A percentile compares a stretch with the other conserved stretches of the same genome.
These are phyloP conservation scores for Trypanosoma congolense DNA, from an alignment of 208 protist genomes.

Conservation along the genomic window DNA sequence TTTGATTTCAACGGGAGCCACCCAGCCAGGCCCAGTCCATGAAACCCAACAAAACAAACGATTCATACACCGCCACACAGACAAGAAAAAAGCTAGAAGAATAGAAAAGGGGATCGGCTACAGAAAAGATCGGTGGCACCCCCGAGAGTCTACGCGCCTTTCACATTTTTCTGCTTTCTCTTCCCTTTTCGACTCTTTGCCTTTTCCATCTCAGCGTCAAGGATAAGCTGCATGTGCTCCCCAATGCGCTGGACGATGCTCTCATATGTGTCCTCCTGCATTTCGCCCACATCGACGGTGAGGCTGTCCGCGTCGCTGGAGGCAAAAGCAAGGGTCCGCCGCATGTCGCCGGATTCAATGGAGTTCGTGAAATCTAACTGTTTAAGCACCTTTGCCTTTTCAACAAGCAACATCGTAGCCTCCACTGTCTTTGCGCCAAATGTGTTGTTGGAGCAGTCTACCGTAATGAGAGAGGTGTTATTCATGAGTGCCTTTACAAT, in stretches of 20 bases:
- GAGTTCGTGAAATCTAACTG: conserved; percentile 65
- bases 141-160: neutral
- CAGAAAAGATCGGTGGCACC: neutral
- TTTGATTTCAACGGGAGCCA: too few species aligned
- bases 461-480: conserved; percentile 53
- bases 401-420: conserved; percentile 39
- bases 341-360: conserved; percentile 47
- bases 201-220: conserved; percentile 59
- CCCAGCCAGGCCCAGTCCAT: too few species aligned
- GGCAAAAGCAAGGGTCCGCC: conserved; percentile 44
- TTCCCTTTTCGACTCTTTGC: conserved; percentile 18
- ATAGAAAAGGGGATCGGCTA: neutral
- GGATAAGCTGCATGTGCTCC: conserved; percentile 69
- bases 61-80: too few species aligned
- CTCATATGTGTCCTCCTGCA: conserved; percentile 29
- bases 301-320: conserved; percentile 63
- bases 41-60: too few species aligned
- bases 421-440: conserved; percentile 60
- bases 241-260: conserved; percentile 40
- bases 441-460: conserved; percentile 53
- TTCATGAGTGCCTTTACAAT: conserved; percentile 49
- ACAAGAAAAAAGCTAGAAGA: too few species aligned
- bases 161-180: conserved; percentile 22
- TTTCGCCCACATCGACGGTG: conserved; percentile 66
- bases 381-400: conserved; percentile 56